These are phyloP conservation scores for Sphagnum magellanicum DNA, from an alignment of 228 moss, liverwort and hornwort species.

Conservation along the genomic window DNA sequence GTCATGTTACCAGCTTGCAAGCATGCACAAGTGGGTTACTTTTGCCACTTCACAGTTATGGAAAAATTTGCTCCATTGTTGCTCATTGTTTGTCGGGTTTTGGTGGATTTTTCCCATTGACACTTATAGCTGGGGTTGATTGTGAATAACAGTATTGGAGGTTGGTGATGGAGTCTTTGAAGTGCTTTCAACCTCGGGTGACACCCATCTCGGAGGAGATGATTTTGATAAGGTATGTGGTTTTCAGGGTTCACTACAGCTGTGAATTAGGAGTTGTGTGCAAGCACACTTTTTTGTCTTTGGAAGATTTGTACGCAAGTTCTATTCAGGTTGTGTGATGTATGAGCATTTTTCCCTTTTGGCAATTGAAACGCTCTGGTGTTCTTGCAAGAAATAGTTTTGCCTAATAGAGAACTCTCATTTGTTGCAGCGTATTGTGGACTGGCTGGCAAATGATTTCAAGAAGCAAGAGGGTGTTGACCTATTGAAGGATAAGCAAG, in stretches of 20 bases:
- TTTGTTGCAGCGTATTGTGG: constrained; percentile 49
- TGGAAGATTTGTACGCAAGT: too few relatives aligned
- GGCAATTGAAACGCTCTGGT: too few relatives aligned
- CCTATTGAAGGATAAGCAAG: constrained; percentile 68
- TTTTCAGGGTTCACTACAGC: not conserved
- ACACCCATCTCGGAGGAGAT: constrained; percentile 46
- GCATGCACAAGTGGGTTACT: too few relatives aligned
- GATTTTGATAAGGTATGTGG: constrained; percentile 42
- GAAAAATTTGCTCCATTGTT: not conserved
- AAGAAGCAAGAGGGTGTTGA: constrained; percentile 72
- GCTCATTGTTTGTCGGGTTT: not conserved
- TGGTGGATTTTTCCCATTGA: too few relatives aligned
- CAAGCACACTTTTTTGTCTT: constrained; percentile 39
- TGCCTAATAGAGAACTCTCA: too few relatives aligned
- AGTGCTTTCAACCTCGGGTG: constrained; percentile 40
- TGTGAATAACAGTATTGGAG: constrained; percentile 28
- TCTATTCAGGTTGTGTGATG: not conserved
- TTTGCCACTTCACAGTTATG: not conserved
- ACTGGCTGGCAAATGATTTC: constrained; percentile 53
- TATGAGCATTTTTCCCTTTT: not conserved
- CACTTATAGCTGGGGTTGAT: not conserved
- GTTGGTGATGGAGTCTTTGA: constrained; percentile 52
- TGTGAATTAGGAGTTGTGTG: not conserved
- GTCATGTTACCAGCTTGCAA: too few relatives aligned
- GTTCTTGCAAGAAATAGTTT: too few relatives aligned